Evolutionary conservation across 2,329 filamentous ascomycete genomes (phyloP), one percentile per base, ranked within the genome.

Genomic region (Fusarium coffeatum): DNA sequence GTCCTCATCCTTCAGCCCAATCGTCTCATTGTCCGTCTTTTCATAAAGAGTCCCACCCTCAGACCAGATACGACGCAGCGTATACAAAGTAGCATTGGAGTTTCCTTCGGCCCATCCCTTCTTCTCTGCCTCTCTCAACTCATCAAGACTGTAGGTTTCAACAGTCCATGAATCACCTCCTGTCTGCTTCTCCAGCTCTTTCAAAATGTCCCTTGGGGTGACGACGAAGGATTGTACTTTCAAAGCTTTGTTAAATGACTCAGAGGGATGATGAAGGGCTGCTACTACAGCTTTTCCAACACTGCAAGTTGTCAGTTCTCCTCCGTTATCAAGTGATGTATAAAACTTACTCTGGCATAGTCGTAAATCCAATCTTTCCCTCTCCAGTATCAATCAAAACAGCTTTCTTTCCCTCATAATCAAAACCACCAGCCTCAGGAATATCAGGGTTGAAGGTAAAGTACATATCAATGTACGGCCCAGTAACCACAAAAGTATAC

Each of bases 181-280:
- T 0, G 88, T 90, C 78, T 92, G 90, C 69, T 83, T 87, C 79
- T 92, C 88, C 72, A 90, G 92, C 75, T 92, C 90, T n/a, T 83
- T 83, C 22, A 92, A 76, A 22, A 93, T 89, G 27, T 88, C 80
- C 11, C 86, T 83, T 0, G 89, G 87, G 0, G 88, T 92, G 4
- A 87, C 85, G 0, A 90, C 89, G 69, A 93, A 93, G 0, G 90
- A 93, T 74, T 93, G 90, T 3, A 93, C 89, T 61, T 88, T 90
- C 34, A 93, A 79, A 0, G 87, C 85, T 55, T 86, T 84, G 68
- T 87, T 87, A 34, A 82, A 82, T 1, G 87, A 83, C 8, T 78
- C 81, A 12, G 84, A 78, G 5, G 88, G 87, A 61, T 89, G 86
- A 18, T 82, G 83, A 16, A 93, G 82, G 1, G 89, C 85, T 0